These are phyloP conservation scores for Colletotrichum karsti DNA, from an alignment of 2,329 filamentous ascomycete genomes.

Conservation along the genomic window DNA sequence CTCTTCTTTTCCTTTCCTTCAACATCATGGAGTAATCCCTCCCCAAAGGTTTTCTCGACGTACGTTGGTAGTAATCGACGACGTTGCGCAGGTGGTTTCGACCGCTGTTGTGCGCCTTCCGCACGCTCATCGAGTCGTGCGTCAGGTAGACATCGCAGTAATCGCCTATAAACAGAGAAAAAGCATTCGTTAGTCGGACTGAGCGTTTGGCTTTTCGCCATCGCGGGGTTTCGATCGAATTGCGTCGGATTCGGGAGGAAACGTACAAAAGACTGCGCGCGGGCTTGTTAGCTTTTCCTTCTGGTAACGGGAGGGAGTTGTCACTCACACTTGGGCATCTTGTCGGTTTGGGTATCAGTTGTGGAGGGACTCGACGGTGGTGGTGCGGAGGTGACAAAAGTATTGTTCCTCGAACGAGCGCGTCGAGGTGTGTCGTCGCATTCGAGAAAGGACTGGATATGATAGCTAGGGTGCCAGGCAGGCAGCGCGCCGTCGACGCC, in stretches of 20 bases:
- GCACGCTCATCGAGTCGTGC: constrained; percentile 99
- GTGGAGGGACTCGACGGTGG: background rate
- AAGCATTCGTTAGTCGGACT: constrained; percentile 39
- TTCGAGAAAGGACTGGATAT: background rate
- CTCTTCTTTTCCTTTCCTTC: no score
- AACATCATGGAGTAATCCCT: background rate
- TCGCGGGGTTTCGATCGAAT: background rate
- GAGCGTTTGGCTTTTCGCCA: background rate
- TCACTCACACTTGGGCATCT: constrained; percentile 88
- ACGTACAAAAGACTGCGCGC: constrained; percentile 68
- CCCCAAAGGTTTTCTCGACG: constrained; percentile 34
- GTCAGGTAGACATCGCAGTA: constrained; percentile 99
- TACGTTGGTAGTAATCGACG: constrained; percentile 97
- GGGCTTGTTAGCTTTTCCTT: constrained; percentile 32
- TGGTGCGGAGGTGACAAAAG: background rate
- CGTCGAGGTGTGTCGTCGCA: constrained; percentile 15
- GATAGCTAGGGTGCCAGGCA: background rate
- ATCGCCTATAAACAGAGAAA: constrained; percentile 74
- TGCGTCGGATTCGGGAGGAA: background rate
- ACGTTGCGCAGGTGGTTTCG: constrained; percentile 98
- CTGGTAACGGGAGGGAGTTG: background rate
- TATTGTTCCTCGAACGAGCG: constrained; percentile 2
- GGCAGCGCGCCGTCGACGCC: constrained; percentile 7
- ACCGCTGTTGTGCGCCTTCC: constrained; percentile 97
- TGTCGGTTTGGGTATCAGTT: constrained; percentile 43